Evolutionary conservation across 352 stramenopile genomes (phyloP), one percentile per base, ranked within the genome.

Genomic region (Phytopythium montanum): DNA sequence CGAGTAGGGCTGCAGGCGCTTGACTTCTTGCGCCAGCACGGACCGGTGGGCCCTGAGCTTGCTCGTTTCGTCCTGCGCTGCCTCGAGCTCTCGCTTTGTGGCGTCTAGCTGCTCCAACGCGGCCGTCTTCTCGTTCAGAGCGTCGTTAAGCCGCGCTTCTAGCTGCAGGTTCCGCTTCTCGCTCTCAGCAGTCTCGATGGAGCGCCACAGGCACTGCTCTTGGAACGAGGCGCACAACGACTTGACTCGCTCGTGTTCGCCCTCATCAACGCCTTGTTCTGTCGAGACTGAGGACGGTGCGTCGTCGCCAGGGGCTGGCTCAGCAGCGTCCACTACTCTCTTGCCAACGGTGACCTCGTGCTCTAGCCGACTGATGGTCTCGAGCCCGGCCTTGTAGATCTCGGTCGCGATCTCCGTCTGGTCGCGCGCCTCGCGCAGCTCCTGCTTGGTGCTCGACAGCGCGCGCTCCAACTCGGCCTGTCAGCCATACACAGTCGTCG

Each of bases 151-250:
- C 33, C 68, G 42, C 1, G 19, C 44, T n/a, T 74, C 56, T 18
- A 77, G 61, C 19, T 52, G 8, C 14, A 75, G 61, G 25, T 62
- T 60, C 8, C 67, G 67, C 50, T 74, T 70, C 57, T 88, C 73
- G 34, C 81, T 79, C 60, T 91, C 79, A 16, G 73, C 72, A 29
- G 76, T 74, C 58, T 91, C 79, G 25, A 91, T 79, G 4, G 79
- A 87, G 29, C 75, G 73, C 81, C 78, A 91, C n/a, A 91, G 60
- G 72, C 80, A 87, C 65, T 91, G 79, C 57, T 91, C 72, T 61
- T 91, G 81, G 57, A 91, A 88, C n/a, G 68, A 69, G 18, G 76
- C 79, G 33, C 80, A 88, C 38, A 88, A 59, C 58, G 63, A 64
- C 56, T 79, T 66, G 41, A 76, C 60, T 1, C 71, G 70, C 54